These are phyloP conservation scores for Arthrobotrys sinensis DNA, from an alignment of 2,329 filamentous ascomycete species.

Conservation along the genomic window DNA sequence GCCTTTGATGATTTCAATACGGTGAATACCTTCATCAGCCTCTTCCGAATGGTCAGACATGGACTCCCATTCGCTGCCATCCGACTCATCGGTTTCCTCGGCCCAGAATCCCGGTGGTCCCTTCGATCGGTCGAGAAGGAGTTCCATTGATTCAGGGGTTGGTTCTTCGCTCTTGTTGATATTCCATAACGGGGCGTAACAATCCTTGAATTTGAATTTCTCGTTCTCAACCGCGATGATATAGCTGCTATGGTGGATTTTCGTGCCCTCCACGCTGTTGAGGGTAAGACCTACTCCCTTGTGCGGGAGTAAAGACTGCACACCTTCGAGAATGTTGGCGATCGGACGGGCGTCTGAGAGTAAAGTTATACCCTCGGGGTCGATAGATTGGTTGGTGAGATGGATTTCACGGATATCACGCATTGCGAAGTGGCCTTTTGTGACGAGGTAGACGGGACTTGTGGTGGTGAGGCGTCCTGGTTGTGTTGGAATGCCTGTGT, in stretches of 20 bases:
- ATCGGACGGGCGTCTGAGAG: constrained; percentile 32
- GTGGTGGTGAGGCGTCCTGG: constrained; percentile 32
- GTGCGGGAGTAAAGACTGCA: constrained; percentile 21
- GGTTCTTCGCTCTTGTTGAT: neutral
- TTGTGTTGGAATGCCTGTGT: constrained; percentile 43
- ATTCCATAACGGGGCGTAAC: constrained; percentile 38
- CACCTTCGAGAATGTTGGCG: constrained; percentile 43
- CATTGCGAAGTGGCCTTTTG: neutral
- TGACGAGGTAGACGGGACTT: constrained; percentile 37
- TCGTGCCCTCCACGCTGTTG: constrained; percentile 25
- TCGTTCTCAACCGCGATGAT: constrained; percentile 31
- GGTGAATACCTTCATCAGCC: constrained; percentile 2
- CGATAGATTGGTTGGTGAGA: constrained; percentile 36
- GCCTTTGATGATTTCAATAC: constrained; percentile 9
- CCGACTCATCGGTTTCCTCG: neutral
- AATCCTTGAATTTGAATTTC: constrained; percentile 40
- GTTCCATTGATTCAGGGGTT: neutral
- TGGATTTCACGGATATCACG: constrained; percentile 26
- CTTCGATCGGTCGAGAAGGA: neutral
- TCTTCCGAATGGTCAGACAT: neutral
- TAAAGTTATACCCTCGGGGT: constrained; percentile 20
- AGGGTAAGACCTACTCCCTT: constrained; percentile 19
- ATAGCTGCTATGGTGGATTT: constrained; percentile 44
- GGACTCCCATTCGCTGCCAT: neutral
- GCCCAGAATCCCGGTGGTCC: constrained; percentile 35